A percentile compares a stretch with the other conserved stretches of the same genome.
phyloP scores from a whole-genome alignment of 768 basidiomycete genomes.

The Lactarius pseudohatsudake region DNA sequence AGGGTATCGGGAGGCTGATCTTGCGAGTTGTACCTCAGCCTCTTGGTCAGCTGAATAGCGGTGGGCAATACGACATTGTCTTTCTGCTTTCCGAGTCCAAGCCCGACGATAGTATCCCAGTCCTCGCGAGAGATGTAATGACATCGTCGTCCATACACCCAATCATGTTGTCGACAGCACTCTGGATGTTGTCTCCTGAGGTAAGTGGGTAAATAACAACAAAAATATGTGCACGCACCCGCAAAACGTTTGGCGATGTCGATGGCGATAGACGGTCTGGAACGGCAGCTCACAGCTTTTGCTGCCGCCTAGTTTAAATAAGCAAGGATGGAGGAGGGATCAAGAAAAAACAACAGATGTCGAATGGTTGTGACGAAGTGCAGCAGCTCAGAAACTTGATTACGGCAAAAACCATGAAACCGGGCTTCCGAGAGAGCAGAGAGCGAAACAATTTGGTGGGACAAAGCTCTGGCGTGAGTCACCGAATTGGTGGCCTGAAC shows the following conservation, averaged over 20 bases:
- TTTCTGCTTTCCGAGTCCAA: slow-evolving; percentile 80
- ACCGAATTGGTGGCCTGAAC: too few relatives aligned
- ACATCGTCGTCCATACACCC: slow-evolving; percentile 84
- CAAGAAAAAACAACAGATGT: too few relatives aligned
- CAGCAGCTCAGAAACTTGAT: too few relatives aligned
- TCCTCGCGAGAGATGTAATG: slow-evolving; percentile 84
- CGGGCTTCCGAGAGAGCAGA: too few relatives aligned
- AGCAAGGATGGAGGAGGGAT: too few relatives aligned
- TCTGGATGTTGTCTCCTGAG: slow-evolving; percentile 42
- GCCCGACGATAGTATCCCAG: slow-evolving; percentile 94
- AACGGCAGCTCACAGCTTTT: slow-evolving; percentile 58
- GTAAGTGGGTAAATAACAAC: background rate
- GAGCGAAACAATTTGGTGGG: too few relatives aligned
- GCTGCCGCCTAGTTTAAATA: slow-evolving; percentile 30
- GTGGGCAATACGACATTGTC: slow-evolving; percentile 68
- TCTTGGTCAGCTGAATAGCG: slow-evolving; percentile 77
- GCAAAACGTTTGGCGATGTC: slow-evolving; percentile 90
- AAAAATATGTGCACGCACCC: slow-evolving; percentile 53
- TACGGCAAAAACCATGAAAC: too few relatives aligned
- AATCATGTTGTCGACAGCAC: slow-evolving; percentile 80
- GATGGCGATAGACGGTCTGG: slow-evolving; percentile 78
- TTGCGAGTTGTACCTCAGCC: slow-evolving; percentile 48
- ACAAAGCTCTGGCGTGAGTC: too few relatives aligned
- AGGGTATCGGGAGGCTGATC: slow-evolving; percentile 87
- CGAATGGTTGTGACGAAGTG: too few relatives aligned